Evolutionary conservation across 495 filamentous ascomycete genomes (phyloP), one percentile per base, ranked within the genome.

Genomic region (Xylaria longipes): DNA sequence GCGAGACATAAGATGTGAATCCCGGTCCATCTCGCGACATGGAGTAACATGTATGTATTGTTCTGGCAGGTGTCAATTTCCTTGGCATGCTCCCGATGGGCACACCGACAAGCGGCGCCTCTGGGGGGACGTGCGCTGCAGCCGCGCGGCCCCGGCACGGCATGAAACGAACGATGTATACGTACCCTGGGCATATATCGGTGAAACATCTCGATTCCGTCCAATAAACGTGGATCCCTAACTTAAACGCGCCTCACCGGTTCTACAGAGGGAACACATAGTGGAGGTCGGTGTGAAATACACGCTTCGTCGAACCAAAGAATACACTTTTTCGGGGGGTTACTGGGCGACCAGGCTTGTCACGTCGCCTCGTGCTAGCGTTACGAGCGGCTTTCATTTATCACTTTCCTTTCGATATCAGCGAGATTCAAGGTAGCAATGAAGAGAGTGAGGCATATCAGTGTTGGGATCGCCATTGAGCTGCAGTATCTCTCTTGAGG

Each of bases 131-230:
- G 9, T 22, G 39, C 62, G 50, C 50, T 66, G 62, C 69, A 65
- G 37, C 69, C 46, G 46, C 65, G 63, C 66, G 31, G 66, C 31
- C 65, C 62, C 69, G 46, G 58, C 45, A 39, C 69, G 43, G 69
- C 69, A 57, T 65, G 58, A 17, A 22, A 54, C 14, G 39, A 11
- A 45, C 8, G 7, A 35, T 65, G 11, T 56, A 56, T 31, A 54
- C 35, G 35, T 33, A 71, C 46, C 69, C 58, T 54, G 35, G 22
- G 37, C 46, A 57, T 29, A 56, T 63, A 56, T 29, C 60, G 61
- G 60, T 52, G 60, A 65, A 20, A 45, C 69, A 56, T 43, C 39
- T 46, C 35, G 37, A 25, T 8, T 41, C 22, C 22, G 25, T 64
- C 69, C 27, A 57, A 45, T 39, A 57, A 15, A 35, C 69, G 46